Evolutionary conservation across 257 asterid species (phyloP).

Genomic region (Nicotiana benthamiana): DNA sequence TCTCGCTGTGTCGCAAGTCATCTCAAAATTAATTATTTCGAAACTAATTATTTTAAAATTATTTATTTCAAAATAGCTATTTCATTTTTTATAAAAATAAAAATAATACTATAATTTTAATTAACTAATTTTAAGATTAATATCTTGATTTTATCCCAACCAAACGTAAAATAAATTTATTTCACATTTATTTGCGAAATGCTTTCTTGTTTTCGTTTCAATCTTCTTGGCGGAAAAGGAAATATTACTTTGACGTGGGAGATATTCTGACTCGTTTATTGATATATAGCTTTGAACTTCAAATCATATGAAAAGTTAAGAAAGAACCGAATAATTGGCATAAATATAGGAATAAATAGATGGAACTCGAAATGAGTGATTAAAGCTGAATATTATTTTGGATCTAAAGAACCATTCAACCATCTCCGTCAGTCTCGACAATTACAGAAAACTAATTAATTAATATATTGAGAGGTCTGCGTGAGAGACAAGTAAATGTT

Average conservation of each 20-base stretch:
- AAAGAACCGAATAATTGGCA: neutral
- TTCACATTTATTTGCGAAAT: no score
- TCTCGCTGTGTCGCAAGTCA: no score
- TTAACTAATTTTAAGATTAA: no score
- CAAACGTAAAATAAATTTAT: no score
- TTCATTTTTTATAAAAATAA: no score
- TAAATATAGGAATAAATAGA: neutral
- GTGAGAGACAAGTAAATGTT: constrained; percentile 1
- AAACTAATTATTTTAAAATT: no score
- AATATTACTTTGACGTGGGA: neutral
- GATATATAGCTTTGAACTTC: neutral
- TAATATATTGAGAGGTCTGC: neutral
- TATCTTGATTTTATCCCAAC: no score
- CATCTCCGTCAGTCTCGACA: neutral
- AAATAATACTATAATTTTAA: no score
- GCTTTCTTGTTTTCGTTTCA: neutral
- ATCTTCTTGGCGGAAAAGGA: neutral
- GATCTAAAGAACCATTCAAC: neutral
- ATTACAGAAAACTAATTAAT: neutral
- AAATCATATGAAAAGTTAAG: neutral
- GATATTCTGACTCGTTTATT: neutral
- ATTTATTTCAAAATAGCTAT: no score
- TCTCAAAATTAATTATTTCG: no score
- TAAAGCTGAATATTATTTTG: neutral
- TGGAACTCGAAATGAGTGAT: neutral